Evolutionary conservation across 495 filamentous ascomycete genomes (phyloP), one percentile per base, ranked within the genome.

Genomic region (Neurospora cerealis): DNA sequence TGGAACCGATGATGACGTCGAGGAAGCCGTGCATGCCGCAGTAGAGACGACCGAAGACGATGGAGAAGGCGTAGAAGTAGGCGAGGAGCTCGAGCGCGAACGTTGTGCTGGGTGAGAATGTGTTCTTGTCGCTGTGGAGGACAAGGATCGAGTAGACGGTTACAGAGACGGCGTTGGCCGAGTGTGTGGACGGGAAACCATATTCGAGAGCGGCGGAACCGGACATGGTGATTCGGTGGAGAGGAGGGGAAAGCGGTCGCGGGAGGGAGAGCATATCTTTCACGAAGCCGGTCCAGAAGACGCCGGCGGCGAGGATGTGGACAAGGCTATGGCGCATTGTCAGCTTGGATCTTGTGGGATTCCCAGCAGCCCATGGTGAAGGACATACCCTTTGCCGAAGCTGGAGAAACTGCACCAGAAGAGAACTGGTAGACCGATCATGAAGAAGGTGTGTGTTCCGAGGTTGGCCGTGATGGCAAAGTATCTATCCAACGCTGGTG

Each of bases 11-110:
- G 17, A 93, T 82, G 15, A 97, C 93, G 81, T 99, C 96, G 48
- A 97, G 84, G 82, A 99, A 96, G 42, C 96, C 96, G 83, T 99
- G 96, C 96, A 99, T 99, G 70, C 96, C 96, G 79, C 96, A 98
- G 83, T 98, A 98, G 32, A 99, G 83, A 66, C 96, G 89, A 28
- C 96, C 96, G 71, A 98, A 77, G 36, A 97, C 85, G 75, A 99
- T 97, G 32, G 95, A 97, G n/a, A 89, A 80, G 13, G 92, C 93
- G 78, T 98, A 99, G 71, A 91, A 87, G 80, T 94, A 96, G 13
- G 90, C 89, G 8, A 92, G 78, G 4, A 75, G 79, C 78, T 96
- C 90, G 41, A 94, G 83, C 6, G 87, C 78, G n/a, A 90, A 44
- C 71, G 85, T 89, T 4, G 88, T 86, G 28, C 75, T 79, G 6